Evolutionary conservation across 306 rosid species (phyloP), one percentile per base, ranked within the genome.

Genomic region (Prunus armeniaca): DNA sequence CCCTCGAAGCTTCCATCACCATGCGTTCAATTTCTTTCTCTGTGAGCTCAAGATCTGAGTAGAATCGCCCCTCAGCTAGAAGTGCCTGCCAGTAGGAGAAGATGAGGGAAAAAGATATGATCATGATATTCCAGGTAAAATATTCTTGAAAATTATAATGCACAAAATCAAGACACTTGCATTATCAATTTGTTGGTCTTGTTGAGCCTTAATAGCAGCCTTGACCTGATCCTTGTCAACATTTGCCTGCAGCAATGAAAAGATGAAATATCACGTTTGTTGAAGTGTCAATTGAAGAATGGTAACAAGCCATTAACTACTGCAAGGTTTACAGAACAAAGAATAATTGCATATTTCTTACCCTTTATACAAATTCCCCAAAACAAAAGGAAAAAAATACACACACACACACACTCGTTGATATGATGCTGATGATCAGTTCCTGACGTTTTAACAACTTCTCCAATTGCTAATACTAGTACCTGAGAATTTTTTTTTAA

Each of bases 21-120:
- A 88, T 85, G 30, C 87, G 95, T 64, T 92, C 99, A 18, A 95
- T 95, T 86, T 95, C 97, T 88, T 90, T 95, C 83, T 95, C 97
- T 24, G 99, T 95, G 69, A 95, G 92, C 87, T 95, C 99, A 51
- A 95, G 91, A 83, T 95, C 99, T n/a, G 99, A 95, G 87, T 88
- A 89, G 81, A 92, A 92, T 60, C 89, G 86, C 13, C 97, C 99
- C 92, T 95, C 96, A 11, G 97, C 97, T 67, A 95, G 83, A 76
- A 95, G 99, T 73, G 99, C 97, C 99, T 95, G 97, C 56, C 50
- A 15, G 51, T 18, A 43, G 56, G 69, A 51, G 22, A 76, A 22
- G 54, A 43, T 67, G 3, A 74, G 32, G 25, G 10, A 19, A 34
- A 41, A 12, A 77, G 38, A 43, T 38, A 77, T 7, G 1, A 22